Evolutionary conservation across 169 alveolate genomes (phyloP).

Genomic region (Eimeria acervulina): DNA sequence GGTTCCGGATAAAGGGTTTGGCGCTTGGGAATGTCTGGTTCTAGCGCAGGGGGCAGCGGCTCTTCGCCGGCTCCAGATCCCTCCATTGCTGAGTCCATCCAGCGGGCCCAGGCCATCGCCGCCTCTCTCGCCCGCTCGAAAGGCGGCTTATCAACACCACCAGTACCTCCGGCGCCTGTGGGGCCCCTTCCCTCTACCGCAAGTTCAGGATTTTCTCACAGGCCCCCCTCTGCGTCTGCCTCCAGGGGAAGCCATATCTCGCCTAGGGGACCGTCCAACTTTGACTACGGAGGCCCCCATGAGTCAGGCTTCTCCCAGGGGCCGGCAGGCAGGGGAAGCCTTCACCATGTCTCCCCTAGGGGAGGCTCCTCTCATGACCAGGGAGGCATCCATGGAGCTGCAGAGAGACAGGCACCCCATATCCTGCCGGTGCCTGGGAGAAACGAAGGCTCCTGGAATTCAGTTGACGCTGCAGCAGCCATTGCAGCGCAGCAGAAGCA

Average conservation of each 20-base stretch:
- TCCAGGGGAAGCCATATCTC: constrained; percentile 53
- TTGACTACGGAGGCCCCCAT: constrained; percentile 61
- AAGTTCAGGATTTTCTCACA: constrained; percentile 47
- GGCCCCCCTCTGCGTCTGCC: constrained; percentile 66
- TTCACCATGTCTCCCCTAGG: constrained; percentile 29
- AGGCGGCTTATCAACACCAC: constrained; percentile 55
- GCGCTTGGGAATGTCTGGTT: constrained; percentile 49
- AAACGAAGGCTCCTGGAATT: constrained; percentile 65
- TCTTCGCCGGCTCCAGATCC: constrained; percentile 65
- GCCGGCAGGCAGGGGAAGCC: constrained; percentile 13
- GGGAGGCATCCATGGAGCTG: constrained; percentile 28
- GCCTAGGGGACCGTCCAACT: constrained; percentile 52
- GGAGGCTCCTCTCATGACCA: constrained; percentile 15
- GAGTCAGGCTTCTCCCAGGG: constrained; percentile 61
- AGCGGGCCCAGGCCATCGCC: constrained; percentile 74
- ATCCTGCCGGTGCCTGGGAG: constrained; percentile 64
- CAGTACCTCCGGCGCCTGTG: constrained; percentile 37
- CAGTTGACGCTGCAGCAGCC: constrained; percentile 78
- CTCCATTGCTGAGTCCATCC: constrained; percentile 71
- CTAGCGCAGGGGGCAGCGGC: constrained; percentile 52
- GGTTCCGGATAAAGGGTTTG: neutral
- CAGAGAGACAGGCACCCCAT: constrained; percentile 63
- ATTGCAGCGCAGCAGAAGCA: constrained; percentile 77
- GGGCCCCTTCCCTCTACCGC: constrained; percentile 41
- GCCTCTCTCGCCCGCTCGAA: constrained; percentile 75